Conservation (phyloP, 495 filamentous ascomycete species). For the Hypoxylon trugodes region DNA sequence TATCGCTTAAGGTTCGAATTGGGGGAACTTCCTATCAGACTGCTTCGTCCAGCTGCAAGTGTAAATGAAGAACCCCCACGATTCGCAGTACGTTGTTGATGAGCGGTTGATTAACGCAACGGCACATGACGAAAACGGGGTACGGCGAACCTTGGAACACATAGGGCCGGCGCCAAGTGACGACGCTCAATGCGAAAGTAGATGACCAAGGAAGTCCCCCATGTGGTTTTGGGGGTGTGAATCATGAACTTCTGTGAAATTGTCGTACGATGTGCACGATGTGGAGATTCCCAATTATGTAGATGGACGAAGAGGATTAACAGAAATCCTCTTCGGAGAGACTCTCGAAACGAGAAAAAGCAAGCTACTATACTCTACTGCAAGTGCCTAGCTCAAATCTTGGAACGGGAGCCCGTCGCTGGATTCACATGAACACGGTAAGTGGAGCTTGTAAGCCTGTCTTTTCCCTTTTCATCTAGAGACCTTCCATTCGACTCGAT, state of each 20-base stretch:
- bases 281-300: no score
- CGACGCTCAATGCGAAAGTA: conserved; percentile 25
- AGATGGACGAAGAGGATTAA: conserved; percentile 59
- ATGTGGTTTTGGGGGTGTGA: conserved; percentile 27
- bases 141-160: conserved; percentile 33
- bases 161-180: conserved; percentile 27
- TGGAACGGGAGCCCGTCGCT: conserved; percentile 33
- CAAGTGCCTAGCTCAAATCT: conserved; percentile 29
- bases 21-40: conserved; percentile 31
- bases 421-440: conserved; percentile 37
- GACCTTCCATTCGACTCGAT: conserved; percentile 16
- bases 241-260: conserved; percentile 34
- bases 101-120: conserved; percentile 35
- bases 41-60: conserved; percentile 10
- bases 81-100: conserved; percentile 22
- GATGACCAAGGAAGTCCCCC: conserved; percentile 34
- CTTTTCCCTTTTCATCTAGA: not conserved
- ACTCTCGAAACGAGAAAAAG: no score
- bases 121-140: conserved; percentile 34
- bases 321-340: conserved; percentile 23
- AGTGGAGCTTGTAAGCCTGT: conserved; percentile 27
- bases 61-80: conserved; percentile 39
- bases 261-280: conserved; percentile 84
- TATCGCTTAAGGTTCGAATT: conserved; percentile 35
- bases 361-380: conserved; percentile 30